phyloP scores from a whole-genome alignment of 208 protist species.

The Trypanosoma avium region DNA sequence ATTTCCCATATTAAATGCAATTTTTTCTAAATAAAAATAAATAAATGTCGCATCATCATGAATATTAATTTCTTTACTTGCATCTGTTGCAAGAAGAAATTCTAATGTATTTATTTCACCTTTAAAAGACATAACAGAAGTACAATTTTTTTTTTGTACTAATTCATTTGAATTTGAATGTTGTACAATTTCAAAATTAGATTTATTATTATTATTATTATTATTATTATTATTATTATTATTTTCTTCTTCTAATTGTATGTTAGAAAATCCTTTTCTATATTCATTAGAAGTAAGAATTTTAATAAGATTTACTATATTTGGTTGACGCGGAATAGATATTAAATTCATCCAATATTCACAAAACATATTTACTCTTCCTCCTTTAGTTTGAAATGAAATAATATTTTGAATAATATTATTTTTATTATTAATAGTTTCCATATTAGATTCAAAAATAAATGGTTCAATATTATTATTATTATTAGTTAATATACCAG shows the following conservation, averaged over 20 bases:
- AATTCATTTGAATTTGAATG: too few species aligned
- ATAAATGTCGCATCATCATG: slow-evolving; percentile 35
- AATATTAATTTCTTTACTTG: slow-evolving; percentile 27
- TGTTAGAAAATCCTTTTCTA: background rate
- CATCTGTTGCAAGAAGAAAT: slow-evolving; percentile 39
- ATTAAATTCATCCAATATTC: slow-evolving; percentile 15
- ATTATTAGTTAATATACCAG: background rate
- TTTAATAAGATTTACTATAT: background rate
- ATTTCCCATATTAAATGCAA: background rate
- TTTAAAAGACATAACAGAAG: background rate
- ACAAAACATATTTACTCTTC: slow-evolving; percentile 9
- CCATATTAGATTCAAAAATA: slow-evolving; percentile 7
- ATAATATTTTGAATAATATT: background rate
- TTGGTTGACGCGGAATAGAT: background rate
- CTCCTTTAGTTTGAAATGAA: background rate
- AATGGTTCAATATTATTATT: background rate
- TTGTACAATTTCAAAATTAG: too few species aligned
- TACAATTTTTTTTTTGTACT: background rate
- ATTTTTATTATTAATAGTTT: background rate
- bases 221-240: background rate
- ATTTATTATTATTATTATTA: background rate
- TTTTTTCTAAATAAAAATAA: slow-evolving; percentile 24
- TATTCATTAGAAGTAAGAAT: background rate
- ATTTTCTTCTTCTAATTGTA: background rate
- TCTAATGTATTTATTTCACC: slow-evolving; percentile 32